phyloP scores from a whole-genome alignment of 1,284 basidiomycete species.

The Vanrija sp. region DNA sequence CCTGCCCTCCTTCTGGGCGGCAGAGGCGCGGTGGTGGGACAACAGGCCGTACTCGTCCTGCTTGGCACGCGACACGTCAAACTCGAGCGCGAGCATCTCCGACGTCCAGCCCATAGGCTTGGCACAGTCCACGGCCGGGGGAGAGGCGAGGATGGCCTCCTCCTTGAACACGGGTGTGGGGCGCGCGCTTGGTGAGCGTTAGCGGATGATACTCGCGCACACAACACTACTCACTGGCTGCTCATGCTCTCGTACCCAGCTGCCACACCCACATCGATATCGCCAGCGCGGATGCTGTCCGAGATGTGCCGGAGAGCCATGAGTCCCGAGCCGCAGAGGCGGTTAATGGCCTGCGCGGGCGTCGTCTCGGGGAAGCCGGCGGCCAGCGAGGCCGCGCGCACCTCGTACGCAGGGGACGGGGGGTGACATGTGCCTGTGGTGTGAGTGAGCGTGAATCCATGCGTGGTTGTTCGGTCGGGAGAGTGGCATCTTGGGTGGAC shows the following conservation, averaged over 20 bases:
- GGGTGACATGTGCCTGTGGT: slow-evolving; percentile 14
- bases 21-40: slow-evolving; percentile 71
- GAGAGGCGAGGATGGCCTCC: slow-evolving; percentile 62
- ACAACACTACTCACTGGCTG: slow-evolving; percentile 50
- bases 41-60: slow-evolving; percentile 78
- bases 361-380: slow-evolving; percentile 52
- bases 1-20: slow-evolving; percentile 59
- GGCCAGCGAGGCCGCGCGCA: slow-evolving; percentile 18
- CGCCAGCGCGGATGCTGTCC: slow-evolving; percentile 67
- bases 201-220: slow-evolving; percentile 49
- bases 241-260: slow-evolving; percentile 83
- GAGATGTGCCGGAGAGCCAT: slow-evolving; percentile 62
- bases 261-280: slow-evolving; percentile 67
- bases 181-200: slow-evolving; percentile 56
- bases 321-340: slow-evolving; percentile 77
- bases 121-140: slow-evolving; percentile 67
- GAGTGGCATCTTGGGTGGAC: too few species aligned
- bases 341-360: slow-evolving; percentile 73
- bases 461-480: too few species aligned
- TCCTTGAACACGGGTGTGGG: slow-evolving; percentile 70
- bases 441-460: neutral
- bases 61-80: slow-evolving; percentile 66
- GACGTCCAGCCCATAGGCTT: slow-evolving; percentile 93
- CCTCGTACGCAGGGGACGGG: slow-evolving; percentile 19
- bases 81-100: slow-evolving; percentile 75